These are phyloP conservation scores for Sherardia arvensis DNA, from an alignment of 257 asterid species.

Conservation along the genomic window DNA sequence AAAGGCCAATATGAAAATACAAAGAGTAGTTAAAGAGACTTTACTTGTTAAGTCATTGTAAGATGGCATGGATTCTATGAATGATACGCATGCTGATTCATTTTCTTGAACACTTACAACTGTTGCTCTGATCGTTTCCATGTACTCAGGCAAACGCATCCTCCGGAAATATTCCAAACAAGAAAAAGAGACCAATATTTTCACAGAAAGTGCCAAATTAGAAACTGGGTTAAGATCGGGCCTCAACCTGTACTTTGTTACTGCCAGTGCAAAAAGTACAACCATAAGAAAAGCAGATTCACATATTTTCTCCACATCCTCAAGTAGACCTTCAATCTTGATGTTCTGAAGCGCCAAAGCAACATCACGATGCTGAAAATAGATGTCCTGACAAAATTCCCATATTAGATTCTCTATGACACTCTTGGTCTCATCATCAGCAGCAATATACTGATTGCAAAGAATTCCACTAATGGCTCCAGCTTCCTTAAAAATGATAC, in stretches of 20 bases:
- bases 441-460: constrained; percentile 68
- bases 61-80: constrained; percentile 74
- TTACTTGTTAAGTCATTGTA: constrained; percentile 51
- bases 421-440: constrained; percentile 46
- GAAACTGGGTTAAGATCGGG: constrained; percentile 30
- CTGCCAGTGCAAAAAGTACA: constrained; percentile 77
- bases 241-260: constrained; percentile 58
- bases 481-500: constrained; percentile 69
- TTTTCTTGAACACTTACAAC: constrained; percentile 74
- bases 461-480: constrained; percentile 72
- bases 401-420: constrained; percentile 62
- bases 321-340: constrained; percentile 30
- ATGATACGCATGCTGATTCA: constrained; percentile 61
- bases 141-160: constrained; percentile 83
- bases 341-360: constrained; percentile 39
- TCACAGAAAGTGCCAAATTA: constrained; percentile 47
- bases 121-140: constrained; percentile 86
- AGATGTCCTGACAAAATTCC: constrained; percentile 64
- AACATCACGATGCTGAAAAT: constrained; percentile 58
- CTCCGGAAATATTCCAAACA: constrained; percentile 93
- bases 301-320: constrained; percentile 67
- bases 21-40: constrained; percentile 15
- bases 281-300: constrained; percentile 95
- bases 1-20: not conserved
- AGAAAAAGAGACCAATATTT: constrained; percentile 70